These are phyloP conservation scores for Pichia californica DNA, from an alignment of 805 yeast genomes.

Conservation along the genomic window DNA sequence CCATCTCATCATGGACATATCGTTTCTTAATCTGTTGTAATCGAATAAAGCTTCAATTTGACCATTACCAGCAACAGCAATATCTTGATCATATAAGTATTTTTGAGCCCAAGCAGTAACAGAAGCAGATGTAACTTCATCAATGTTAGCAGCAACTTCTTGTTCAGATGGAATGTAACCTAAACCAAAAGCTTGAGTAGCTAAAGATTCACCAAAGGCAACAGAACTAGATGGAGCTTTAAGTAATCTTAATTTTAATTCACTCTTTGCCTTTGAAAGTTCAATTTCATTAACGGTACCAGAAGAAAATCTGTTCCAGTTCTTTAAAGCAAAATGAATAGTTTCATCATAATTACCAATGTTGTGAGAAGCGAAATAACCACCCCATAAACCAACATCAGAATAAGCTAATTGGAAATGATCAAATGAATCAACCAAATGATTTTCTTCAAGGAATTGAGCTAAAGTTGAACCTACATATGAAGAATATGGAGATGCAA, in stretches of 20 bases:
- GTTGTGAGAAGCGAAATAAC: slow-evolving; percentile 59
- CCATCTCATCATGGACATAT: slow-evolving; percentile 87
- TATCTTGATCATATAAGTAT: slow-evolving; percentile 77
- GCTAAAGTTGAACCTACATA: slow-evolving; percentile 65
- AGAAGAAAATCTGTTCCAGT: slow-evolving; percentile 80
- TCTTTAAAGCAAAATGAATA: slow-evolving; percentile 73
- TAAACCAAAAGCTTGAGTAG: slow-evolving; percentile 48
- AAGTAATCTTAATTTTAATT: slow-evolving; percentile 59
- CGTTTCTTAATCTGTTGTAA: slow-evolving; percentile 81
- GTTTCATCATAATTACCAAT: slow-evolving; percentile 62
- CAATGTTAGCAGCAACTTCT: slow-evolving; percentile 57
- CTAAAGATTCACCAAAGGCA: slow-evolving; percentile 39
- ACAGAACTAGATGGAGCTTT: slow-evolving; percentile 39
- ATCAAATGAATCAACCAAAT: slow-evolving; percentile 61
- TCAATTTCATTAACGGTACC: slow-evolving; percentile 67
- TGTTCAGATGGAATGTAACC: slow-evolving; percentile 58
- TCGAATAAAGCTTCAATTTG: slow-evolving; percentile 80
- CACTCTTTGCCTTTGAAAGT: slow-evolving; percentile 69
- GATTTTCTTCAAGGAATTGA: slow-evolving; percentile 62
- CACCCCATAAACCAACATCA: slow-evolving; percentile 83
- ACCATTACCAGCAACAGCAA: slow-evolving; percentile 79
- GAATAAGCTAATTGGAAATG: slow-evolving; percentile 71
- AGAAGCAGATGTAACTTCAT: slow-evolving; percentile 52
- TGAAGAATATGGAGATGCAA: slow-evolving; percentile 48
- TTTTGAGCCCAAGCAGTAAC: slow-evolving; percentile 69